phyloP scores from a whole-genome alignment of 2,329 filamentous ascomycete species.

The Botrytis porri region DNA sequence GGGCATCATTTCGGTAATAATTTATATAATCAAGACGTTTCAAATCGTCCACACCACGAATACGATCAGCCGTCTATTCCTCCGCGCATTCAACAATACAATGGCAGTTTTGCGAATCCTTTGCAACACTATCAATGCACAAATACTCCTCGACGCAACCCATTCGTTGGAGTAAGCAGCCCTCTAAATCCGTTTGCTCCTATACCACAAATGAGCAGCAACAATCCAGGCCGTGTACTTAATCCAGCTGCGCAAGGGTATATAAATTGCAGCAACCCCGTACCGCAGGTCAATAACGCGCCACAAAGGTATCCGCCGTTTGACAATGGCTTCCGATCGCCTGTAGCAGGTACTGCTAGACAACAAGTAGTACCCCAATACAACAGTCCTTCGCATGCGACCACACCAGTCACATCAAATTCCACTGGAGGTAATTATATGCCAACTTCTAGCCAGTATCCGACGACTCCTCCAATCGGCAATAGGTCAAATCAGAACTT shows the following conservation, averaged over 20 bases:
- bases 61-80: accelerated
- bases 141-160: not conserved
- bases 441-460: not conserved
- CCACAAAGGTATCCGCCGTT: not conserved
- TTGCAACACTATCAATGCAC: not conserved
- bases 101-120: not conserved
- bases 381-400: accelerated
- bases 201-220: not conserved
- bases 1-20: not conserved
- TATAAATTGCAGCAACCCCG: no score
- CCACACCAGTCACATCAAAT: not conserved
- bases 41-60: not conserved
- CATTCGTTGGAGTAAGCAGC: not conserved
- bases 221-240: no score
- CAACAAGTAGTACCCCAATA: not conserved
- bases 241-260: not conserved
- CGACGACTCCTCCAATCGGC: accelerated
- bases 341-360: not conserved
- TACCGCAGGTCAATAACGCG: accelerated
- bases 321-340: not conserved
- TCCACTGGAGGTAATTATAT: not conserved
- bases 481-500: not conserved
- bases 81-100: accelerated
- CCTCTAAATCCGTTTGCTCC: not conserved
- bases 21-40: not conserved